Conservation (phyloP, 257 asterid species). For the Solanum phureja region DNA sequence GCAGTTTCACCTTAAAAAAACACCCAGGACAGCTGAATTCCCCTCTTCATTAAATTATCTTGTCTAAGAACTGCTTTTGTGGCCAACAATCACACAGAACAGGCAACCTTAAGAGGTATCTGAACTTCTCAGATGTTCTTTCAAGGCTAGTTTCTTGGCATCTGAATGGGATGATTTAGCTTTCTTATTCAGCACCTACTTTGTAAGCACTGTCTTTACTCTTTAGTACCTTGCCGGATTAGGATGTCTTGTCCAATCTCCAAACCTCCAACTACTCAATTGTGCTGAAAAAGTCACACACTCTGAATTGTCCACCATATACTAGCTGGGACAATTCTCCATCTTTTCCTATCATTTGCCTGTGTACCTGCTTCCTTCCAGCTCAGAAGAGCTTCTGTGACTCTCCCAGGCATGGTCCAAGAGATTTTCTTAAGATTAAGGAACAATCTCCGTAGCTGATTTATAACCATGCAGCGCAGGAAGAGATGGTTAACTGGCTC, state of each 20-base stretch:
- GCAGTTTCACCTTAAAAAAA: not conserved
- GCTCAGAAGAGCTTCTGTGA: not conserved
- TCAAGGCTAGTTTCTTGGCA: not conserved
- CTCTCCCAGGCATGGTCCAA: not conserved
- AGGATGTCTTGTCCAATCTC: not conserved
- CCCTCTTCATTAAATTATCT: not conserved
- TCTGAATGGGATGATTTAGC: not conserved
- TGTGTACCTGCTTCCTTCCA: not conserved
- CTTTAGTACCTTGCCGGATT: not conserved
- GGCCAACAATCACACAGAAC: not conserved
- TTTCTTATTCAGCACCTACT: not conserved
- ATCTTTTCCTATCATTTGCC: not conserved
- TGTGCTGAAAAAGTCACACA: not conserved
- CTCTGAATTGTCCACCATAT: not conserved
- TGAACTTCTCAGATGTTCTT: not conserved
- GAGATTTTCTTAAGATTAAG: not conserved
- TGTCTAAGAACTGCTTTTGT: not conserved
- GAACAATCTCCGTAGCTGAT: not conserved
- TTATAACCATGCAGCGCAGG: not conserved
- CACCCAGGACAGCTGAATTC: not conserved
- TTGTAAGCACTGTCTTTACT: not conserved
- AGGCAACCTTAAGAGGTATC: not conserved
- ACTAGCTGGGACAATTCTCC: not conserved
- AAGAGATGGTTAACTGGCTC: not conserved
- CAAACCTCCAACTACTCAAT: not conserved